phyloP scores from a whole-genome alignment of 2,329 filamentous ascomycete genomes.

The Biscogniauxia mediterranea region DNA sequence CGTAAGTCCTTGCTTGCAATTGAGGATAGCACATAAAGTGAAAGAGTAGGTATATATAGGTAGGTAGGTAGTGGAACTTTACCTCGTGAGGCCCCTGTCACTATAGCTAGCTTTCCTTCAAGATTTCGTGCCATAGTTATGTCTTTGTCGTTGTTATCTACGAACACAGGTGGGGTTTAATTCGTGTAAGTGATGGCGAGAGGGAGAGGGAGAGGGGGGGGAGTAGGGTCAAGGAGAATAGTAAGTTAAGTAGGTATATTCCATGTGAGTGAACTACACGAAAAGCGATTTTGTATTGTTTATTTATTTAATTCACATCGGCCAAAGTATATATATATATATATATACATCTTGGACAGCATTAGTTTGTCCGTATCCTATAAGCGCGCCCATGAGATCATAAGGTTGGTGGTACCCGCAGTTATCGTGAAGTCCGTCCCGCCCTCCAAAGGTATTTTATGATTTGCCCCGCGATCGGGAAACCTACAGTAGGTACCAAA shows the following conservation, averaged over 20 bases:
- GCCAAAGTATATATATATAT: no score
- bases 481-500: background rate
- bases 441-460: background rate
- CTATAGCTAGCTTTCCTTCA: slow-evolving; percentile 75
- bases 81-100: slow-evolving; percentile 80
- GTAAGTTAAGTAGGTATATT: no score
- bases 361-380: background rate
- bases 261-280: no score
- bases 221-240: background rate
- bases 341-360: background rate
- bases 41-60: background rate
- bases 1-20: background rate
- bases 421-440: background rate
- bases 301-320: no score
- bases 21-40: background rate
- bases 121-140: slow-evolving; percentile 40
- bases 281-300: no score
- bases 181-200: background rate
- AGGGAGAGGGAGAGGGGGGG: background rate
- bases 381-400: background rate
- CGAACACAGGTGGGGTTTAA: background rate
- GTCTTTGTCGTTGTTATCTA: background rate
- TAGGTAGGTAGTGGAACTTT: slow-evolving; percentile 19
- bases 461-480: slow-evolving; percentile 15
- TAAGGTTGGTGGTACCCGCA: background rate